These are phyloP conservation scores for Tribonema minus DNA, from an alignment of 108 stramenopile species.

Conservation along the genomic window DNA sequence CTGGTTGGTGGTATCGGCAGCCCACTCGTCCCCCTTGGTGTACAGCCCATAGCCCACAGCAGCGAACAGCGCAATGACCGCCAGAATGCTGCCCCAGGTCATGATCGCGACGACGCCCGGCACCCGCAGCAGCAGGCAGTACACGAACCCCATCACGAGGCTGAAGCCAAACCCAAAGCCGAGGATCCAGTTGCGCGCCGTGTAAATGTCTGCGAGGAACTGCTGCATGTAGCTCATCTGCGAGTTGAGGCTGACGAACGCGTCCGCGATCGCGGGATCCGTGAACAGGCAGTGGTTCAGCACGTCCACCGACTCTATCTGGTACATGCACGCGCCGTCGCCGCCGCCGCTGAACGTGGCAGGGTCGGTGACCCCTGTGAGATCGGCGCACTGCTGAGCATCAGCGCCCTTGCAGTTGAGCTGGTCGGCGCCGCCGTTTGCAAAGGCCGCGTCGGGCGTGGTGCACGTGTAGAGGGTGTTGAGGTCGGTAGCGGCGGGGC, in stretches of 20 bases:
- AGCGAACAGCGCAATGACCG: background rate
- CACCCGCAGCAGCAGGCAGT: conserved; percentile 7
- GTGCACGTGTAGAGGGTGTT: conserved; percentile 10
- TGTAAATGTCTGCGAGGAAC: conserved; percentile 46
- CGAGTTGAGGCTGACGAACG: conserved; percentile 9
- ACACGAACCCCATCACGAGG: conserved; percentile 28
- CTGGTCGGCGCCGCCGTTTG: background rate
- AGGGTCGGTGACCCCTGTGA: background rate
- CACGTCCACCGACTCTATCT: conserved; percentile 14
- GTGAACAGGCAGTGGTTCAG: conserved; percentile 1
- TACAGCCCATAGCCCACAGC: conserved; percentile 25
- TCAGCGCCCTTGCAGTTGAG: background rate
- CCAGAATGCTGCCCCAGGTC: conserved; percentile 35
- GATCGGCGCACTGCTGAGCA: background rate
- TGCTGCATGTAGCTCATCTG: conserved; percentile 26
- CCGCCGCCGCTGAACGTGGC: conserved; percentile 8
- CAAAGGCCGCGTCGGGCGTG: background rate
- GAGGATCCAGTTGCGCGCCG: conserved; percentile 35
- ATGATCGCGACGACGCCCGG: conserved; percentile 22
- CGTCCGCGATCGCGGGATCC: background rate
- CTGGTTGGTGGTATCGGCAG: conserved; percentile 26
- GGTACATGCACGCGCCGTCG: conserved; percentile 21
- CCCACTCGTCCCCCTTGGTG: background rate
- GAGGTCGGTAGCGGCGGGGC: conserved; percentile 16
- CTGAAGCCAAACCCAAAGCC: conserved; percentile 54